Conservation (phyloP, 2,329 filamentous ascomycete genomes). For the Monilinia laxa region DNA sequence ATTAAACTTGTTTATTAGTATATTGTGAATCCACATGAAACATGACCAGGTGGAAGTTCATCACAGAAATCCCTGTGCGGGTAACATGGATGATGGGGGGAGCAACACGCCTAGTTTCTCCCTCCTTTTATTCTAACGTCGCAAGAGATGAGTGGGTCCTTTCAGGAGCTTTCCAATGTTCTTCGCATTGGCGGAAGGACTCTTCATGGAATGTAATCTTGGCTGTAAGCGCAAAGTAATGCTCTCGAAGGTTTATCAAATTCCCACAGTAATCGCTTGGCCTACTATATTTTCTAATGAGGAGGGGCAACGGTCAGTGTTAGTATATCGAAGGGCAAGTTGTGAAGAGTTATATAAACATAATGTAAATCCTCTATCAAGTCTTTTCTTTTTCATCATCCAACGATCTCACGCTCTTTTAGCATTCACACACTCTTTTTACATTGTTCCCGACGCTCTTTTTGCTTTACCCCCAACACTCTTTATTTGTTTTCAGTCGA, state of each 20-base stretch:
- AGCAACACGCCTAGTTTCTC: background rate
- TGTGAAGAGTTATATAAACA: conserved; percentile 15
- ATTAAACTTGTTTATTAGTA: background rate
- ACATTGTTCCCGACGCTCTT: too few species aligned
- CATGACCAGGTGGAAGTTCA: background rate
- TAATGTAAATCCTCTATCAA: background rate
- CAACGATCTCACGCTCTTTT: too few species aligned
- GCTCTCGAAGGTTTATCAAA: background rate
- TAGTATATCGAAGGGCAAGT: background rate
- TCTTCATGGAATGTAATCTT: background rate
- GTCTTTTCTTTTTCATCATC: background rate
- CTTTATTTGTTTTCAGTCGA: background rate
- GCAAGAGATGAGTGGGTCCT: background rate
- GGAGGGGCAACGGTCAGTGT: background rate
- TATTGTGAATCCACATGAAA: background rate
- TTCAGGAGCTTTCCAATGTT: background rate
- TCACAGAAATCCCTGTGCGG: background rate
- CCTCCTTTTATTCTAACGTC: background rate
- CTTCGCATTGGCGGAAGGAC: background rate
- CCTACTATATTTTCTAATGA: conserved; percentile 13
- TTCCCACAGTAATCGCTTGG: conserved; percentile 8
- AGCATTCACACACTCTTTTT: too few species aligned
- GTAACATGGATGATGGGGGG: background rate
- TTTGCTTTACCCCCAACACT: background rate
- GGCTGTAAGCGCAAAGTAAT: background rate